Conservation (phyloP, 129 eudicot genomes). For the Saussurea involucrata region DNA sequence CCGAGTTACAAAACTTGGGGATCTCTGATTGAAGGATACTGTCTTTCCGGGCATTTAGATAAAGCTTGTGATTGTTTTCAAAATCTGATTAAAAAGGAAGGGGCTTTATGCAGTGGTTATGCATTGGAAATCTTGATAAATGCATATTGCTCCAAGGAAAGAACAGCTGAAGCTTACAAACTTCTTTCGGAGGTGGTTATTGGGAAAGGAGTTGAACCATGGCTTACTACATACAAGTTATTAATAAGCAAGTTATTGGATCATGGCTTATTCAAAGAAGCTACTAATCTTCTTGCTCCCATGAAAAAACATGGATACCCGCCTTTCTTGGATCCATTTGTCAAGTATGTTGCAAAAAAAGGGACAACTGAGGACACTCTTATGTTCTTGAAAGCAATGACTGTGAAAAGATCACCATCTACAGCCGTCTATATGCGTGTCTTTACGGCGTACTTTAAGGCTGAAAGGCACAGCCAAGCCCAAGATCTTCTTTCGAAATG, state of each 20-base stretch:
- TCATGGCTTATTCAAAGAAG: slow-evolving; percentile 51
- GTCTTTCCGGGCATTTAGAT: slow-evolving; percentile 54
- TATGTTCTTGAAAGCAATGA: slow-evolving; percentile 50
- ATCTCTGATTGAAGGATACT: slow-evolving; percentile 66
- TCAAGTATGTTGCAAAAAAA: slow-evolving; percentile 43
- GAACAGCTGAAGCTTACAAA: slow-evolving; percentile 49
- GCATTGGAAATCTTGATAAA: slow-evolving; percentile 50
- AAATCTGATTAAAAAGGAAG: slow-evolving; percentile 45
- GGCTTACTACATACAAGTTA: slow-evolving; percentile 60
- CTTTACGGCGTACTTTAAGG: slow-evolving; percentile 65
- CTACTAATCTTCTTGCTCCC: slow-evolving; percentile 44
- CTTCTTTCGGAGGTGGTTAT: slow-evolving; percentile 31
- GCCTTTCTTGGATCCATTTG: slow-evolving; percentile 67
- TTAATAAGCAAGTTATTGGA: slow-evolving; percentile 55
- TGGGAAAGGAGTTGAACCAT: slow-evolving; percentile 43
- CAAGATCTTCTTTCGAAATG: slow-evolving; percentile 71
- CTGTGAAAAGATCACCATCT: slow-evolving; percentile 56
- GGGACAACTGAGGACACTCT: slow-evolving; percentile 71
- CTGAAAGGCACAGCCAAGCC: slow-evolving; percentile 66
- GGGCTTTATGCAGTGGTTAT: slow-evolving; percentile 40
- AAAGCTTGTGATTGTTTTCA: slow-evolving; percentile 53
- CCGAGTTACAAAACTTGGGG: slow-evolving; percentile 41
- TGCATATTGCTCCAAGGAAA: slow-evolving; percentile 48
- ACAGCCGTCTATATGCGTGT: slow-evolving; percentile 44
- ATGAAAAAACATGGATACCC: slow-evolving; percentile 82